Conservation (phyloP, 2,329 filamentous ascomycete species). For the Colletotrichum zoysiae region DNA sequence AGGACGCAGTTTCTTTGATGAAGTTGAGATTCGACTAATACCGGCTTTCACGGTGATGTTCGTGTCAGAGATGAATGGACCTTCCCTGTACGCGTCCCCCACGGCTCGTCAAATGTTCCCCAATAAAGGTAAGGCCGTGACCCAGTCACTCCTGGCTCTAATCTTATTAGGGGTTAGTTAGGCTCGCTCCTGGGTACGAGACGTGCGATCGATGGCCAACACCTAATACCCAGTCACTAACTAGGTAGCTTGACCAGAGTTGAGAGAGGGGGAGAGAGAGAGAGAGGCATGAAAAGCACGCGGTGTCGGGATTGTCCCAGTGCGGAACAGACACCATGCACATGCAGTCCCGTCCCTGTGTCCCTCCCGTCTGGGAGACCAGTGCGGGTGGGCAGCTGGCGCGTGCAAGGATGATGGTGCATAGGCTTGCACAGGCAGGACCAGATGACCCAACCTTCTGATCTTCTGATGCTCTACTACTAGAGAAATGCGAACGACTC, state of each 20-base stretch:
- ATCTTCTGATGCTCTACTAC: not conserved
- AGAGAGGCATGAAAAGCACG: slow-evolving; percentile 31
- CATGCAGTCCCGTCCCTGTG: slow-evolving; percentile 25
- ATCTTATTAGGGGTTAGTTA: slow-evolving; percentile 36
- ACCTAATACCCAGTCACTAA: no score
- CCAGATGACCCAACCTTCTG: slow-evolving; percentile 5
- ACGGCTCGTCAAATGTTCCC: slow-evolving; percentile 43
- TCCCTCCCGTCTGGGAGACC: slow-evolving; percentile 36
- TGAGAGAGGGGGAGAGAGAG: not conserved
- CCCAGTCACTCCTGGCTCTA: slow-evolving; percentile 15
- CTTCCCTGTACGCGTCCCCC: slow-evolving; percentile 16
- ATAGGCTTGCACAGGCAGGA: slow-evolving; percentile 29
- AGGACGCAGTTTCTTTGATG: not conserved
- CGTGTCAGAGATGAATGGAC: slow-evolving; percentile 5
- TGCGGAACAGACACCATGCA: slow-evolving; percentile 30
- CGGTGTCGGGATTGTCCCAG: slow-evolving; percentile 23
- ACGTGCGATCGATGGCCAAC: slow-evolving; percentile 6
- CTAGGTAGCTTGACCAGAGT: slow-evolving; percentile 6
- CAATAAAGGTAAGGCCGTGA: slow-evolving; percentile 49
- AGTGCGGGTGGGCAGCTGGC: slow-evolving; percentile 29
- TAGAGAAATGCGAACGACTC: slow-evolving; percentile 11
- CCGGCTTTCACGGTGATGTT: slow-evolving; percentile 12
- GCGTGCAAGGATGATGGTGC: slow-evolving; percentile 13
- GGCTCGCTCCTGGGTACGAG: not conserved
- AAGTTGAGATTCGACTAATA: slow-evolving; percentile 12